phyloP scores from a whole-genome alignment of 2,329 filamentous ascomycete genomes.

The Graphium sp. region DNA sequence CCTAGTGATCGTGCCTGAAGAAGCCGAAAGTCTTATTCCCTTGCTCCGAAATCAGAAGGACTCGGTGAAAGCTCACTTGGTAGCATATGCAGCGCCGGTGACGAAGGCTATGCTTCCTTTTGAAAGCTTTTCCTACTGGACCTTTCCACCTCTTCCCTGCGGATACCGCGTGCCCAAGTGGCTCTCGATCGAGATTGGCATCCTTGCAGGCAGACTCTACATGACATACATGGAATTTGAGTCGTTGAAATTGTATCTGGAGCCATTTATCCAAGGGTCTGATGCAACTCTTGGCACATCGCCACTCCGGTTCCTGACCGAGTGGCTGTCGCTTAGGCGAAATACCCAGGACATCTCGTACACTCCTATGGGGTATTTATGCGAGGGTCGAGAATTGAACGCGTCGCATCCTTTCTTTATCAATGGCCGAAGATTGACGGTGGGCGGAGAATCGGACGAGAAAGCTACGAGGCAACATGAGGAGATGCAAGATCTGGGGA shows the following conservation, averaged over 20 bases:
- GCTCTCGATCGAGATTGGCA: conserved; percentile 39
- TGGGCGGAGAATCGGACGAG: too few species aligned
- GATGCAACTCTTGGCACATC: too few species aligned
- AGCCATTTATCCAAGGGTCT: too few species aligned
- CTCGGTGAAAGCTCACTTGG: conserved; percentile 12
- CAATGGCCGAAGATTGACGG: too few species aligned
- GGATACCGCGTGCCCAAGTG: conserved; percentile 26
- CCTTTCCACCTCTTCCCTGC: conserved; percentile 25
- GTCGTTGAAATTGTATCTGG: conserved; percentile 14
- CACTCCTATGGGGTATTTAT: conserved; percentile 41
- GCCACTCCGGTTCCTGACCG: conserved; percentile 29
- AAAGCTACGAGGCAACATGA: too few species aligned
- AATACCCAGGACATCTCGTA: conserved; percentile 39
- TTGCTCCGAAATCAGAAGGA: too few species aligned
- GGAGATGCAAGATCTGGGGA: too few species aligned
- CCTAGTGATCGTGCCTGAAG: conserved; percentile 44
- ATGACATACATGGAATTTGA: conserved; percentile 30
- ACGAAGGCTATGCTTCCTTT: conserved; percentile 44
- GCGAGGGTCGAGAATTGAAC: conserved; percentile 29
- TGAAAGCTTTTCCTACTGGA: conserved; percentile 33
- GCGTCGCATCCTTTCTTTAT: conserved; percentile 34
- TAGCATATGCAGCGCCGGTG: conserved; percentile 42
- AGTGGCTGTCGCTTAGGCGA: conserved; percentile 37
- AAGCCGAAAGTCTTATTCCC: conserved; percentile 37
- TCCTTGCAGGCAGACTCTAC: conserved; percentile 45